Conservation (phyloP, 2,329 filamentous ascomycete genomes). For the Mariannaea elegans region DNA sequence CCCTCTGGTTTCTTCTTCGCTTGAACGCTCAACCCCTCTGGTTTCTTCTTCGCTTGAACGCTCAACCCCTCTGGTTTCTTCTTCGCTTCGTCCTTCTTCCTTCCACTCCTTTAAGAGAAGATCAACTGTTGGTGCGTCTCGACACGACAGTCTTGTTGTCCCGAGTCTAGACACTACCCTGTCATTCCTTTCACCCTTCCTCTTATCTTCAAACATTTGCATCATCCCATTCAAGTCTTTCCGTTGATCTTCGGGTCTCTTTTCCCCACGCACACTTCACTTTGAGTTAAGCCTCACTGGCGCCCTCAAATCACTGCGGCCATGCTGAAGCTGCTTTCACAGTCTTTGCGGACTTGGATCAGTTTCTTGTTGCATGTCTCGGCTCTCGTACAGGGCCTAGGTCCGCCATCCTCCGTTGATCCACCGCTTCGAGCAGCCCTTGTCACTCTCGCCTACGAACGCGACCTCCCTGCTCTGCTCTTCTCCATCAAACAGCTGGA, state of each 20-base stretch:
- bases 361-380: conserved; percentile 33
- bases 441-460: conserved; percentile 43
- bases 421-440: conserved; percentile 43
- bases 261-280: neutral
- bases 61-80: neutral
- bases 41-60: neutral
- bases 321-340: conserved; percentile 10
- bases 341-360: conserved; percentile 27
- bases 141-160: conserved; percentile 14
- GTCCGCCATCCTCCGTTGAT: conserved; percentile 31
- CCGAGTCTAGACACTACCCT: conserved; percentile 8
- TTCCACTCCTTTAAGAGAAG: conserved; percentile 12
- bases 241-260: conserved; percentile 14
- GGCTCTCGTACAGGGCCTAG: conserved; percentile 29
- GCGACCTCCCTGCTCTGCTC: conserved; percentile 43
- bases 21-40: neutral
- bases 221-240: conserved; percentile 10
- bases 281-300: conserved; percentile 1
- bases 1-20: neutral
- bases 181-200: conserved; percentile 1
- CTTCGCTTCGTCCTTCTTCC: neutral
- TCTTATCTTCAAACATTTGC: neutral
- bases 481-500: conserved; percentile 64
- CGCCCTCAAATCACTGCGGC: conserved; percentile 27
- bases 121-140: conserved; percentile 23